phyloP scores from a whole-genome alignment of 2,329 filamentous ascomycete genomes.

The Ophiosphaerella herpotricha region DNA sequence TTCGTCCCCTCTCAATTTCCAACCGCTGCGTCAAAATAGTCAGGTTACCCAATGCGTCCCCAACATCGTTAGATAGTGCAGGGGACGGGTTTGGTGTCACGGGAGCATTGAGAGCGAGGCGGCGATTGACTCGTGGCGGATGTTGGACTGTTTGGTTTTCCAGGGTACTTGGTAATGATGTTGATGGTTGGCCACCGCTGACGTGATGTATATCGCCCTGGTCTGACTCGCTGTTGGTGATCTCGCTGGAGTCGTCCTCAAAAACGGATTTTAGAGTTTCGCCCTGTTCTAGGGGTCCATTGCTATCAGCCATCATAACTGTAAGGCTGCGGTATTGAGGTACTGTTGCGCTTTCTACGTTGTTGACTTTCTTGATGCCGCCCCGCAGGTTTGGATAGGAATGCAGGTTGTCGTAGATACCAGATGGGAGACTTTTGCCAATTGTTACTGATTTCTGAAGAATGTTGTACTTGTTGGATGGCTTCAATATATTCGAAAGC shows the following conservation, averaged over 20 bases:
- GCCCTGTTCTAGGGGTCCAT: not conserved
- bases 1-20: not conserved
- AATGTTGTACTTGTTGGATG: not conserved
- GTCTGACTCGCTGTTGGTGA: no score
- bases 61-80: conserved; percentile 1
- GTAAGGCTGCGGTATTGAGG: not conserved
- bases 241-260: no score
- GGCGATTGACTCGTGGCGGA: not conserved
- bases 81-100: not conserved
- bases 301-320: not conserved
- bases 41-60: not conserved
- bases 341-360: not conserved
- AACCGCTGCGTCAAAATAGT: not conserved
- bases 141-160: not conserved
- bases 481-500: not conserved
- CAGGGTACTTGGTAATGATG: not conserved
- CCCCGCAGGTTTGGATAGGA: not conserved
- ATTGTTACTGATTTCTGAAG: not conserved
- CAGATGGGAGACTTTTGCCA: not conserved
- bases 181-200: not conserved
- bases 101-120: not conserved
- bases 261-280: not conserved
- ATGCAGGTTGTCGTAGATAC: not conserved
- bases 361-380: not conserved
- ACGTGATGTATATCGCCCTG: not conserved